Conservation (phyloP, 2,329 filamentous ascomycete genomes). For the Sphaerulina populicola region DNA sequence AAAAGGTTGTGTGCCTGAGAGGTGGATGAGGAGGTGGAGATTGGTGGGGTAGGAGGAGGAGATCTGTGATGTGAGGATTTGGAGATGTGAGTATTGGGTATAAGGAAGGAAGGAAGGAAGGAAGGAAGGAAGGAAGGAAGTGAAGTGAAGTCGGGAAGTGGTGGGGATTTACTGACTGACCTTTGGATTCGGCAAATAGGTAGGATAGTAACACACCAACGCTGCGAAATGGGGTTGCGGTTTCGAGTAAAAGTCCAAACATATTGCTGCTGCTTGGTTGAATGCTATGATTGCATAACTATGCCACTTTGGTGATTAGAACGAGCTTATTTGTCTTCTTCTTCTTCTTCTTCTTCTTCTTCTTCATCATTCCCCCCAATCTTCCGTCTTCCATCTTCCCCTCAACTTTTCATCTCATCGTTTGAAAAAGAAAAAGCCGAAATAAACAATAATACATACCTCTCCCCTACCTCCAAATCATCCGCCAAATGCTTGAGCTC, state of each 20-base stretch:
- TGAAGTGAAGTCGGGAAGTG: too few species aligned
- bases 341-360: too few species aligned
- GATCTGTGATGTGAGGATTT: too few species aligned
- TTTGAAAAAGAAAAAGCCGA: too few species aligned
- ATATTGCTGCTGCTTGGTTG: slow-evolving; percentile 35
- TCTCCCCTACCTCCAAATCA: slow-evolving; percentile 31
- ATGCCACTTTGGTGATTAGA: neutral
- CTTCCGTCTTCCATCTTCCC: too few species aligned
- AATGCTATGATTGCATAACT: slow-evolving; percentile 33
- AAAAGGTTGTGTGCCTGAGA: slow-evolving; percentile 34
- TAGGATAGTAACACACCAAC: slow-evolving; percentile 40
- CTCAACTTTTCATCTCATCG: too few species aligned
- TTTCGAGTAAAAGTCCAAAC: slow-evolving; percentile 36
- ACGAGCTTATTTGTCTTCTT: too few species aligned
- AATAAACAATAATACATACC: neutral
- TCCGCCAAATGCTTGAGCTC: slow-evolving; percentile 34
- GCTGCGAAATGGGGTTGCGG: slow-evolving; percentile 36
- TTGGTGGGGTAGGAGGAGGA: neutral
- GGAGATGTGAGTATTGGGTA: too few species aligned
- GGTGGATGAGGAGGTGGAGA: slow-evolving; percentile 34
- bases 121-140: too few species aligned
- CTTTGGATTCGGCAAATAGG: slow-evolving; percentile 26
- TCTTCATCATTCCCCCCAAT: too few species aligned
- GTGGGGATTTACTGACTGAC: too few species aligned
- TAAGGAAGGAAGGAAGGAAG: too few species aligned